These are phyloP conservation scores for Perkinsus olseni DNA, from an alignment of 169 alveolate species.

Conservation along the genomic window DNA sequence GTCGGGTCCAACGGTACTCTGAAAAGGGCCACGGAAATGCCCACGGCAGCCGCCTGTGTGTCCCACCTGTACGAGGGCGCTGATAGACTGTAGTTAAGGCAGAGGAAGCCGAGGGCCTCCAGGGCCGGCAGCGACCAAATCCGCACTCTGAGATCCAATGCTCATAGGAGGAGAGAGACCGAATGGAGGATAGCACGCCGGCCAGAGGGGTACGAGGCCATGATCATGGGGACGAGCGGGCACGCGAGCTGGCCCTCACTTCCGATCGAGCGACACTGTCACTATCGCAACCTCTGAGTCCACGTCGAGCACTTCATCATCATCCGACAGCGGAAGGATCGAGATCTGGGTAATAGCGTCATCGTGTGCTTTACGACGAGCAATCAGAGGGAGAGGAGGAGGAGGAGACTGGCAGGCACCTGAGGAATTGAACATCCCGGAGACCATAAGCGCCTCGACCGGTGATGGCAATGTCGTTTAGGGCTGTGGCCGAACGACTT, in stretches of 20 bases:
- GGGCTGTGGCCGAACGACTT: too few relatives aligned
- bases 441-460: too few relatives aligned
- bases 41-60: background rate
- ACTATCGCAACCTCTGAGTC: background rate
- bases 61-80: background rate
- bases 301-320: background rate
- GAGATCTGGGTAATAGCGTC: background rate
- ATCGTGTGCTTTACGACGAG: background rate
- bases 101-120: background rate
- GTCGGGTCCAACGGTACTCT: background rate
- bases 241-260: background rate
- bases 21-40: background rate
- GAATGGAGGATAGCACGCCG: too few relatives aligned
- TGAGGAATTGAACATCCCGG: too few relatives aligned
- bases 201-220: too few relatives aligned
- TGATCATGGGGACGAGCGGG: background rate
- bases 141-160: background rate
- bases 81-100: background rate
- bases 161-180: too few relatives aligned
- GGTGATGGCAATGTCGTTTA: too few relatives aligned
- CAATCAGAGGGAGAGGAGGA: too few relatives aligned
- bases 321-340: background rate
- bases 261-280: background rate
- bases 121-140: background rate
- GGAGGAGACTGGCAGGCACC: too few relatives aligned